Evolutionary conservation across 2,329 filamentous ascomycete species (phyloP).

Genomic region (Hymenoscyphus fructigenus): DNA sequence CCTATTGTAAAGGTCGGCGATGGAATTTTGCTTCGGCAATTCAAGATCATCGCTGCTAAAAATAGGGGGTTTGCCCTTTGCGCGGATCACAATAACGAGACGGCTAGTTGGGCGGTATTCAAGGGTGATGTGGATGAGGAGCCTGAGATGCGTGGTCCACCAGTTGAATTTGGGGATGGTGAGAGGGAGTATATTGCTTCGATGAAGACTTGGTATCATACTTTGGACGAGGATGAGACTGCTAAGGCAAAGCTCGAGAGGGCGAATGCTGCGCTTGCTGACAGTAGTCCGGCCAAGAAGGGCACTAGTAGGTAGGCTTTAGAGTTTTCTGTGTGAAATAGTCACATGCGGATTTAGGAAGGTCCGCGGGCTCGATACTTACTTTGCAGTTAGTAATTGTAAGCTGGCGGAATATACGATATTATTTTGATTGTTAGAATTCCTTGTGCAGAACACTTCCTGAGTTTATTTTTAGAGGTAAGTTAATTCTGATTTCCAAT

Average conservation of each 20-base stretch:
- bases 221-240: constrained; percentile 42
- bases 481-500: neutral
- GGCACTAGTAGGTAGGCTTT: neutral
- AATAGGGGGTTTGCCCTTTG: constrained; percentile 54
- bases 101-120: constrained; percentile 62
- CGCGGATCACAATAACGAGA: constrained; percentile 44
- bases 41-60: constrained; percentile 54
- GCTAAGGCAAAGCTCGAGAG: constrained; percentile 48
- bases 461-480: neutral
- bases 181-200: constrained; percentile 51
- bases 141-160: constrained; percentile 56
- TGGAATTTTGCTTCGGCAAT: constrained; percentile 56
- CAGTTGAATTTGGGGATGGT: constrained; percentile 53
- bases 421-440: neutral
- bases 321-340: neutral
- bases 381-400: neutral
- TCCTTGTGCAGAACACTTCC: neutral
- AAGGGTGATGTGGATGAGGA: constrained; percentile 42
- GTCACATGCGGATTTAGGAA: neutral
- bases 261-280: constrained; percentile 42
- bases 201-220: constrained; percentile 47
- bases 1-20: constrained; percentile 57
- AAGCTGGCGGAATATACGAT: neutral
- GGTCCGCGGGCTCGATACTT: neutral
- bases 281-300: neutral